These are phyloP conservation scores for Saturnispora serradocipensis DNA, from an alignment of 805 yeast genomes.

Conservation along the genomic window DNA sequence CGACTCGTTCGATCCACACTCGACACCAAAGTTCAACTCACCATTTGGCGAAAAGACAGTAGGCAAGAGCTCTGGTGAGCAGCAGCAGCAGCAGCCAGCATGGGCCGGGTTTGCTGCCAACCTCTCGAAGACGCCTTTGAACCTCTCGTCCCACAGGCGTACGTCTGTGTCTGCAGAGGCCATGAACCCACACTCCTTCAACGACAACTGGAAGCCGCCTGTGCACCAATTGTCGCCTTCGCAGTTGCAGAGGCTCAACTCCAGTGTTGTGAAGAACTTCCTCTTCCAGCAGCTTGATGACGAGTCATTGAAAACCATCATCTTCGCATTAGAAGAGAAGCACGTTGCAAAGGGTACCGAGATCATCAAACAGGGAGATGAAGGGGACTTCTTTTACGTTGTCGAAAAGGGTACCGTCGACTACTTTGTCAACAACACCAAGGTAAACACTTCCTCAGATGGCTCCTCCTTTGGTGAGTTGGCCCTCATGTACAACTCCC, in stretches of 20 bases:
- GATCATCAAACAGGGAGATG: conserved; percentile 85
- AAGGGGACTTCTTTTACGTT: conserved; percentile 86
- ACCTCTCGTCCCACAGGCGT: conserved; percentile 31
- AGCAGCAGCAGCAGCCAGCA: conserved; percentile 1
- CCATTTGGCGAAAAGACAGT: conserved; percentile 2
- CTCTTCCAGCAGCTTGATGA: conserved; percentile 76
- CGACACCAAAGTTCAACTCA: neutral
- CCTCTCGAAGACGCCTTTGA: conserved; percentile 1
- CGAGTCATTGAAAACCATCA: conserved; percentile 65
- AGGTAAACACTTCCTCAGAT: conserved; percentile 67
- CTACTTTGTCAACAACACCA: conserved; percentile 59
- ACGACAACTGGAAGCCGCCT: conserved; percentile 68
- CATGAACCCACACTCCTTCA: conserved; percentile 61
- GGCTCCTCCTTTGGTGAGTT: conserved; percentile 95
- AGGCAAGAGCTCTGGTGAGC: neutral
- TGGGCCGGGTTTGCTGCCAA: conserved; percentile 8
- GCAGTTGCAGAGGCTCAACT: conserved; percentile 60
- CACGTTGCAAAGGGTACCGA: conserved; percentile 47
- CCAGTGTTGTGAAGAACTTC: conserved; percentile 71
- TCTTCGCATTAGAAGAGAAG: conserved; percentile 77
- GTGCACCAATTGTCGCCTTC: conserved; percentile 50
- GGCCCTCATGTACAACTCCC: conserved; percentile 95
- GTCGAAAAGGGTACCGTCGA: conserved; percentile 81
- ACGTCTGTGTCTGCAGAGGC: conserved; percentile 89
- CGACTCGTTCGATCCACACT: conserved; percentile 8